Evolutionary conservation across 1,139 yeast genomes (phyloP), one percentile per base, ranked within the genome.

Genomic region (Geotrichum phurueaensis): DNA sequence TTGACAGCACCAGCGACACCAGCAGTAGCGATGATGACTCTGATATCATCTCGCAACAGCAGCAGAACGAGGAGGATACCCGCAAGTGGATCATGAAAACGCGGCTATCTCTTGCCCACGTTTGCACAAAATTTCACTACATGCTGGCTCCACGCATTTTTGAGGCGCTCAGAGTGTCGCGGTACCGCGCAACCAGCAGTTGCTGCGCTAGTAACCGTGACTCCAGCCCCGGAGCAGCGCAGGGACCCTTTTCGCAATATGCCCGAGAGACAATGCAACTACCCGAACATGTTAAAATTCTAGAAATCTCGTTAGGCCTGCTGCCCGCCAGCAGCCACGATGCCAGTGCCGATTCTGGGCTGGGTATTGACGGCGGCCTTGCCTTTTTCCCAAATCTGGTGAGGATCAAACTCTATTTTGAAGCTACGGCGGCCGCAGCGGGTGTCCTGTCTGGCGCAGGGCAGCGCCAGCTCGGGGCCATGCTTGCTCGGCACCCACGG

Each of bases 61-160:
- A 39, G 6, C 15, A n/a, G 6, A 15, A 39, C 15, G 18, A 13
- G 18, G 45, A 15, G 13, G 45, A 54, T 9, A 51, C 47, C 12
- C 25, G 31, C 20, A 25, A 10, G 6, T 54, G 56, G 56, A 29
- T 54, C 27, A n/a, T 23, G 23, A 33, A 50, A n/a, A 49, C 49
- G 31, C 36, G 60, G 13, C 45, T 57, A 15, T 13, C 23, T 3
- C 12, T 57, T 9, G 53, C 60, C 7, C 60, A 57, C 45, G 53
- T 50, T 10, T 48, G 60, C 33, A 20, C 53, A 9, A 25, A 47
- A 22, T 54, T 57, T 7, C 45, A 57, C 36, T 45, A 57, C 52
- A 25, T 51, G 18, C 54, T 57, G 6, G 51, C 54, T 4, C 57
- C 60, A 3, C 18, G 25, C 10, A 47, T 57, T 5, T 57, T 51